A percentile compares a stretch with the other conserved stretches of the same genome.
phyloP scores from a whole-genome alignment of 2,329 filamentous ascomycete species.

The Colletotrichum gigasporum region DNA sequence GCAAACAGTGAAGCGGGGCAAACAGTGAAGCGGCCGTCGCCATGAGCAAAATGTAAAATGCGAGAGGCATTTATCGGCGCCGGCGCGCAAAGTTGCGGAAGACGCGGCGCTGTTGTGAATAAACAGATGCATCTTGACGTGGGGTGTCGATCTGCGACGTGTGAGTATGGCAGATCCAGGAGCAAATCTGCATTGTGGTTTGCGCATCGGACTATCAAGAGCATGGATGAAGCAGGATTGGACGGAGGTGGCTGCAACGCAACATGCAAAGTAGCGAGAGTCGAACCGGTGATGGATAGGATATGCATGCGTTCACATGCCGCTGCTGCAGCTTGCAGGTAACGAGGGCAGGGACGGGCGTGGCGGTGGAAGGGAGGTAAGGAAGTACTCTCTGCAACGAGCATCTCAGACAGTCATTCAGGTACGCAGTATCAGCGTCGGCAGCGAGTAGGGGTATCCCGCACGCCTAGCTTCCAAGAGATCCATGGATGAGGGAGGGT shows the following conservation, averaged over 20 bases:
- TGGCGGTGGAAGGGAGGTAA: too few species aligned
- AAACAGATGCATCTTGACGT: neutral
- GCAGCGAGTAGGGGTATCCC: neutral
- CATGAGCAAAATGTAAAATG: neutral
- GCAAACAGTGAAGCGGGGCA: too few species aligned
- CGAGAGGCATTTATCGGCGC: too few species aligned
- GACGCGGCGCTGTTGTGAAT: neutral
- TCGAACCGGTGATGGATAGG: neutral
- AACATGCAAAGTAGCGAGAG: neutral
- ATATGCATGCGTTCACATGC: conserved; percentile 16
- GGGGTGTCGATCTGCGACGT: neutral
- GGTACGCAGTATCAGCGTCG: neutral
- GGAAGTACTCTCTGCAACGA: too few species aligned
- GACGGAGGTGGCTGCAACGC: too few species aligned
- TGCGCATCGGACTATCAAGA: neutral
- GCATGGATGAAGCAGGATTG: neutral
- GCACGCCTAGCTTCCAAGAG: conserved; percentile 12
- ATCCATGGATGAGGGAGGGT: conserved; percentile 1
- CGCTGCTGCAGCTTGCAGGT: neutral
- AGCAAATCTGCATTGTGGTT: neutral
- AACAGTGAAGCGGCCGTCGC: neutral
- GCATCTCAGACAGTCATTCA: neutral
- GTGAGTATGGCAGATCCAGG: neutral
- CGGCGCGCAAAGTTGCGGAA: neutral
- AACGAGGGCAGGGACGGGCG: neutral